Base-by-base conservation (phyloP, 306 rosid species). In the Amphicarpaea edgeworthii region DNA sequence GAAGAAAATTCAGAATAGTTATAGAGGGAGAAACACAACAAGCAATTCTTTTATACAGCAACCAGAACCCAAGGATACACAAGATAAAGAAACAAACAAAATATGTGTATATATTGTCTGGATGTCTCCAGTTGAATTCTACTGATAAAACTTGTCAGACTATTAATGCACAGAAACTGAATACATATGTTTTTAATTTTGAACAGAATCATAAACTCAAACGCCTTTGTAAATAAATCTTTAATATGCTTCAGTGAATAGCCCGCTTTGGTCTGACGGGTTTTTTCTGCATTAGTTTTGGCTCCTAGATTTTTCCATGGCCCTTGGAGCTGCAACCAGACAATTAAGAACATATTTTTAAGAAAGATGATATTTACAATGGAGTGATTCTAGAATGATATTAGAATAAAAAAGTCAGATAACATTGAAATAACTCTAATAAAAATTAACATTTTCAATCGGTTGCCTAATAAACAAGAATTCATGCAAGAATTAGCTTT, bases 291-390 rank as follows among this genome's bases (percentile, higher is more conserved):
- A 69, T 78, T 83, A 94, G 83, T 73, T 90, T 78, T 82, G 91
- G 87, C 80, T 92, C 84, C 86, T 89, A 79, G 92, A 85, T 75
- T 92, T 92, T 84, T 90, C 97, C 85, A 84, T 60, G 40, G 90
- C 88, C 83, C 97, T 92, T 61, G 99, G 99, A 77, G 97, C 99
- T 95, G 93, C 84, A 87, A 77, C 20, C 59, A 83, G 28, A 53
- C 62, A 57, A 62, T 77, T 21, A 1, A 15, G 46, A 21, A 61
- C 64, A 70, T 19, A 20, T 7, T 64, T 46, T 70, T 65, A 57
- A 76, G 24, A 40, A 54, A 20, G 32, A 72, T 49, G n/a, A 63
- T 62, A 21, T 21, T 60, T 21, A 21, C 50, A 63, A 15, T 5
- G 7, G 65, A 34, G 9, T 34, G 38, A 34, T 34, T 34, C 38